phyloP scores from a whole-genome alignment of 768 basidiomycete genomes.

The Boletus bicolor region DNA sequence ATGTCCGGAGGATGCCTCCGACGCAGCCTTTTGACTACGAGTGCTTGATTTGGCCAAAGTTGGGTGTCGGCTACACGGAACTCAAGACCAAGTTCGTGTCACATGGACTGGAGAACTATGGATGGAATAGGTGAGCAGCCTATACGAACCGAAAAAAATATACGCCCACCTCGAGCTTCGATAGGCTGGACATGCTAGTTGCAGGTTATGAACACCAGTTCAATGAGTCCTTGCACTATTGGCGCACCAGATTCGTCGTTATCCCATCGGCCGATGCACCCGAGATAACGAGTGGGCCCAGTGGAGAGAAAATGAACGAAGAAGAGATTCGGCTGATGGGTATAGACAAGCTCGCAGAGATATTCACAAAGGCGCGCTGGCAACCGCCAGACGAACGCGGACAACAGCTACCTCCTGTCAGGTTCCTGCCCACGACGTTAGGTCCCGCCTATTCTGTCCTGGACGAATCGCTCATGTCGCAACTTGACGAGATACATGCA shows the following conservation, averaged over 20 bases:
- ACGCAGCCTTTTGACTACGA: slow-evolving; percentile 71
- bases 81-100: slow-evolving; percentile 69
- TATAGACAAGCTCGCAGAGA: slow-evolving; percentile 87
- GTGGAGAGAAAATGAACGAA: slow-evolving; percentile 74
- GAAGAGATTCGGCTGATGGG: slow-evolving; percentile 88
- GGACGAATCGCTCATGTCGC: slow-evolving; percentile 75
- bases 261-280: slow-evolving; percentile 81
- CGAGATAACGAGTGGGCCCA: slow-evolving; percentile 48
- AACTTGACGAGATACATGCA: slow-evolving; percentile 77
- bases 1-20: slow-evolving; percentile 69
- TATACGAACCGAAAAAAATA: neutral
- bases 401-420: slow-evolving; percentile 54
- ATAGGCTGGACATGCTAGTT: slow-evolving; percentile 80
- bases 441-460: slow-evolving; percentile 76
- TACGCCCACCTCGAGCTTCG: neutral
- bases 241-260: slow-evolving; percentile 91
- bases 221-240: slow-evolving; percentile 82
- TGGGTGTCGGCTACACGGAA: slow-evolving; percentile 84
- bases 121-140: slow-evolving; percentile 72
- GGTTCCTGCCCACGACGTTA: slow-evolving; percentile 81
- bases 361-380: slow-evolving; percentile 85
- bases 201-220: slow-evolving; percentile 80
- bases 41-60: slow-evolving; percentile 91
- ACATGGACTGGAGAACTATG: slow-evolving; percentile 78
- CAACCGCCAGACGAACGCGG: slow-evolving; percentile 43